Evolutionary conservation across 768 basidiomycete genomes (phyloP).

Genomic region (Boletus vinaceobasis): DNA sequence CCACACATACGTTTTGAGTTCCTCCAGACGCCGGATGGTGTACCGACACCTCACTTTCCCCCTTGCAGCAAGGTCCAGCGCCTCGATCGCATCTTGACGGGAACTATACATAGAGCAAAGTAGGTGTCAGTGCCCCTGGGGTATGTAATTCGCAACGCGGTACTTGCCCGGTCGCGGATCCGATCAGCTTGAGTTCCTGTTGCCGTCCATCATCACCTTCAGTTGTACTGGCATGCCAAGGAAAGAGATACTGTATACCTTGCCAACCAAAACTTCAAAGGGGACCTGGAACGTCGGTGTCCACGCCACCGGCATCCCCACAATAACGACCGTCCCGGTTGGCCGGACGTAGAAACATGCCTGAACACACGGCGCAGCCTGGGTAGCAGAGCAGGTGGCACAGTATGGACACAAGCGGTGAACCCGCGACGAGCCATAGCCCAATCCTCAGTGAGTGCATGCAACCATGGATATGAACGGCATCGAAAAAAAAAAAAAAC

Average conservation of each 20-base stretch:
- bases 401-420: not conserved
- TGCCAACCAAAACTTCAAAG: conserved; percentile 31
- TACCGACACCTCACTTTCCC: conserved; percentile 39
- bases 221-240: not conserved
- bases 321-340: conserved; percentile 38
- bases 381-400: not conserved
- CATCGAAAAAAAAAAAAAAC: not conserved
- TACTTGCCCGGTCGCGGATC: conserved; percentile 20
- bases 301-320: conserved; percentile 37
- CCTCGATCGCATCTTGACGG: conserved; percentile 46
- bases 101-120: conserved; percentile 19
- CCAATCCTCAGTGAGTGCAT: not conserved
- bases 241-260: conserved; percentile 8
- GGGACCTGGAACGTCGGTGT: conserved; percentile 20
- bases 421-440: not conserved
- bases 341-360: conserved; percentile 45
- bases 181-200: conserved; percentile 24
- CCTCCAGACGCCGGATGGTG: conserved; percentile 22
- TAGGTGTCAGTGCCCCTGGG: not conserved
- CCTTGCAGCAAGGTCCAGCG: conserved; percentile 40
- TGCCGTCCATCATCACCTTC: not conserved
- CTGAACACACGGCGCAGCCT: conserved; percentile 39
- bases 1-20: conserved; percentile 25
- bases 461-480: not conserved
- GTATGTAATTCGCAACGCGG: not conserved